phyloP scores from a whole-genome alignment of 2,329 filamentous ascomycete species.

The Colletotrichum echinochloae region DNA sequence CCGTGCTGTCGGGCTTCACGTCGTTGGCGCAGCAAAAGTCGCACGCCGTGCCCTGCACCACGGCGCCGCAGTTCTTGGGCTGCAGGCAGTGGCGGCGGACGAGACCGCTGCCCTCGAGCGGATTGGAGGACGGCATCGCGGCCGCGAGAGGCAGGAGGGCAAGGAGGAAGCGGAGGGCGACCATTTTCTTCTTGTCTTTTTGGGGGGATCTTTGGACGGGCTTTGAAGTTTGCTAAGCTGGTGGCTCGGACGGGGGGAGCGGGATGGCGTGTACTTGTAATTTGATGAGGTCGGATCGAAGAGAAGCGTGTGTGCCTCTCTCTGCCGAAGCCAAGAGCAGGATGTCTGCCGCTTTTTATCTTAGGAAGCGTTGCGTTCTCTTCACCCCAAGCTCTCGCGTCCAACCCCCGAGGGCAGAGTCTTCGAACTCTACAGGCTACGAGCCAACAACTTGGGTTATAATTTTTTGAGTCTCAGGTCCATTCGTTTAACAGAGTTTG shows the following conservation, averaged over 20 bases:
- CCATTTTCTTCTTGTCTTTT: not conserved
- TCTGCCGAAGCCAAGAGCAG: not conserved
- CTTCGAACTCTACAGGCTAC: not conserved
- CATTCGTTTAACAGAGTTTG: not conserved
- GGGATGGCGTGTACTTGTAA: not conserved
- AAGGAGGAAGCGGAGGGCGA: not conserved
- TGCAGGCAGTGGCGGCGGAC: slow-evolving; percentile 41
- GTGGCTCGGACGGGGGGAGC: not conserved
- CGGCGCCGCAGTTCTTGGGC: slow-evolving; percentile 36
- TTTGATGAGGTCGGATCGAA: not conserved
- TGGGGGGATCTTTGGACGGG: not conserved
- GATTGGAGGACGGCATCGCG: slow-evolving; percentile 8
- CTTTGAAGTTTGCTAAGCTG: not conserved
- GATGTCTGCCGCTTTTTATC: not conserved
- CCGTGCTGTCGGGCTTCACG: slow-evolving; percentile 18
- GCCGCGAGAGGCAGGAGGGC: slow-evolving; percentile 19
- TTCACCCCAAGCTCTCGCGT: not conserved
- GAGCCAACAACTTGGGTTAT: not conserved
- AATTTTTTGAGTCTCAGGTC: not conserved
- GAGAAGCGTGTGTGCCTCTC: too few relatives aligned
- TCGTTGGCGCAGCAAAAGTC: slow-evolving; percentile 32
- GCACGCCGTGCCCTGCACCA: slow-evolving; percentile 20
- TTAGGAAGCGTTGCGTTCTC: not conserved
- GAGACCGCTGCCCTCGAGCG: not conserved
- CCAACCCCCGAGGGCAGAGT: not conserved